Base-by-base conservation (phyloP, 2,329 filamentous ascomycete species). In the Blastomyces silverae region DNA sequence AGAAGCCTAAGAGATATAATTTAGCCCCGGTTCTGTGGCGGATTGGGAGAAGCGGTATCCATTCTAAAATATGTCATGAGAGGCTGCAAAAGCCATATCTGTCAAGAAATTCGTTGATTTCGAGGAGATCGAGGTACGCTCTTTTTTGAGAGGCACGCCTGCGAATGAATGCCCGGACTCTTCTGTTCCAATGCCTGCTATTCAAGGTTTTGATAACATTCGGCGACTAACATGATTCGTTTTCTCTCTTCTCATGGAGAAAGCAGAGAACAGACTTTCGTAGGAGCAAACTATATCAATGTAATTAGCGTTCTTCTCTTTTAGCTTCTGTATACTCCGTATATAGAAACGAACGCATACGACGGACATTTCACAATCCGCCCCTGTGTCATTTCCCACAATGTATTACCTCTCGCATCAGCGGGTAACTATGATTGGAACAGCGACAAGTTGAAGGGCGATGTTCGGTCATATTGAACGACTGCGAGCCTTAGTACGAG, bases 1-100 rank as follows among this genome's bases (percentile, higher is more conserved):
- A 80, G 69, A 84, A 84, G 20, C 81, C 82, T 59, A 84, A 83
- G 68, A 83, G 79, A 67, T 83, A 84, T 83, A 84, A 34, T 3
- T 34, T 37, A 37, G 80, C 80, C 0, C 76, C 79, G 71, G 80
- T 68, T 28, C 76, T 72, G 63, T 84, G 83, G 69, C 80, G 81
- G 5, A 79, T 78, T 82, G 84, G 84, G 25, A 84, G 68, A 63
- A 84, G 1, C 77, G 73, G 66, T 84, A 84, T 0, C 81, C 82
- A 2, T 77, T 77, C 79, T 61, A 82, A 78, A 8, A 84, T 1
- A 77, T 73, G 48, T 80, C 80, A 56, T 84, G 83, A 0, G 79
- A 22, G 6, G 39, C 13, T 20, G 53, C 63, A 17, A 64, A n/a
- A 4, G 17, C 48, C 34, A 44, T 37, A 17, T 58, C 34, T 44